Evolutionary conservation across 2,329 filamentous ascomycete species (phyloP).

Genomic region (Ceratocystis lukuohia): DNA sequence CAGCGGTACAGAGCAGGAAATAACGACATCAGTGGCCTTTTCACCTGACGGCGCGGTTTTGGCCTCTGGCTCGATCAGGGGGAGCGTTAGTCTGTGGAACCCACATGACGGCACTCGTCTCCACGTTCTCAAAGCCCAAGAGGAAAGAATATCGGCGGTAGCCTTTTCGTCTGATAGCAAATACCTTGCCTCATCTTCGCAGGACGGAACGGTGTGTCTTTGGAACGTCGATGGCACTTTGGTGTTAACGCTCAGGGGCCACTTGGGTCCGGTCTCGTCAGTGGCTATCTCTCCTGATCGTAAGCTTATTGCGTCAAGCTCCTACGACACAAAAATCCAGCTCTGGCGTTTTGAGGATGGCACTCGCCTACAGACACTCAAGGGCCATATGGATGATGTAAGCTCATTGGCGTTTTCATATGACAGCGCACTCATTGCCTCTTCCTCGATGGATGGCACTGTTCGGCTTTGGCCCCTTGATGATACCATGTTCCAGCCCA

Average conservation of each 20-base stretch:
- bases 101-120: background rate
- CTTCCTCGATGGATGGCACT: background rate
- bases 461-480: background rate
- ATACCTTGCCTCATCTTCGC: background rate
- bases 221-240: background rate
- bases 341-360: background rate
- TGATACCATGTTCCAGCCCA: background rate
- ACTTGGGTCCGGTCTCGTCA: background rate
- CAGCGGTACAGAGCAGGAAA: no score
- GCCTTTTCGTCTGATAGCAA: slow-evolving; percentile 12
- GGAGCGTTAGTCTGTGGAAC: background rate
- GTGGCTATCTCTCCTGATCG: background rate
- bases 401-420: background rate
- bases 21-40: background rate
- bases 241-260: background rate
- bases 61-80: background rate
- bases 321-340: background rate
- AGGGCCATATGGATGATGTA: background rate
- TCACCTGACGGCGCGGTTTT: background rate
- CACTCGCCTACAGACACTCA: background rate
- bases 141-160: slow-evolving; percentile 10
- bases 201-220: slow-evolving; percentile 12
- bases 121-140: no score
- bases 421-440: background rate
- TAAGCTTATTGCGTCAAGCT: background rate